These are phyloP conservation scores for Paraphoma chrysanthemicola DNA, from an alignment of 2,329 filamentous ascomycete genomes.

Conservation along the genomic window DNA sequence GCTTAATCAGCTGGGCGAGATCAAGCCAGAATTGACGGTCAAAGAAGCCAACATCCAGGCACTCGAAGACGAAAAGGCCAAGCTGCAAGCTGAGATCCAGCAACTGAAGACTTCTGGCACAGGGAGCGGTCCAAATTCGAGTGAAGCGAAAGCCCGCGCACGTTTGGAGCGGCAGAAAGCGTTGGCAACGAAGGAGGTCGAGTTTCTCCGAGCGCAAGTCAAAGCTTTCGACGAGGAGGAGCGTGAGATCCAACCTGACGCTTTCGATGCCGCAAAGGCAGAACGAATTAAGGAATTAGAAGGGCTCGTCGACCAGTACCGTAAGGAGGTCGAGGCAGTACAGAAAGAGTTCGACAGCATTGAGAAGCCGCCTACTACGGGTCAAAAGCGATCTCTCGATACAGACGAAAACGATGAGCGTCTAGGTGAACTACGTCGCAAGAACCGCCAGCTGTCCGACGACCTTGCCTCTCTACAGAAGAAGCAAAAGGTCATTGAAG, in stretches of 20 bases:
- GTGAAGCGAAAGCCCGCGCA: conserved; percentile 71
- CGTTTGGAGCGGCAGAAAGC: conserved; percentile 85
- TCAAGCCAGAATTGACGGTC: conserved; percentile 79
- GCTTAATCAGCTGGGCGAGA: conserved; percentile 78
- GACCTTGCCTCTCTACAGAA: conserved; percentile 74
- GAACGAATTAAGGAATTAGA: conserved; percentile 83
- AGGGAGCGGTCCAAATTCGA: conserved; percentile 47
- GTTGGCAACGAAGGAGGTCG: conserved; percentile 88
- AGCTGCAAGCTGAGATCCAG: conserved; percentile 73
- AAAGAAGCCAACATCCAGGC: conserved; percentile 77
- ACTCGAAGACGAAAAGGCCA: conserved; percentile 73
- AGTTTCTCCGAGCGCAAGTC: conserved; percentile 90
- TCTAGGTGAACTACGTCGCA: conserved; percentile 82
- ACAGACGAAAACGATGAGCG: conserved; percentile 69
- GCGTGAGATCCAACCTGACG: conserved; percentile 80
- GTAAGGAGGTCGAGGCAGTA: conserved; percentile 76
- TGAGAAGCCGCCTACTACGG: conserved; percentile 59
- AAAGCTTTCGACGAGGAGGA: conserved; percentile 88
- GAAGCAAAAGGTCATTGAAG: conserved; percentile 72
- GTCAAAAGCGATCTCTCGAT: conserved; percentile 71
- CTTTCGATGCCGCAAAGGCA: conserved; percentile 76
- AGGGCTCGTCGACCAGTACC: conserved; percentile 84
- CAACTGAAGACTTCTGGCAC: conserved; percentile 63
- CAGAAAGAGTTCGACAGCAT: conserved; percentile 75
- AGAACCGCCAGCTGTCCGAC: conserved; percentile 85